Evolutionary conservation across 164 flowering plant genomes (phyloP), one percentile per base, ranked within the genome.

Genomic region (Kalanchoe fedtschenkoi): DNA sequence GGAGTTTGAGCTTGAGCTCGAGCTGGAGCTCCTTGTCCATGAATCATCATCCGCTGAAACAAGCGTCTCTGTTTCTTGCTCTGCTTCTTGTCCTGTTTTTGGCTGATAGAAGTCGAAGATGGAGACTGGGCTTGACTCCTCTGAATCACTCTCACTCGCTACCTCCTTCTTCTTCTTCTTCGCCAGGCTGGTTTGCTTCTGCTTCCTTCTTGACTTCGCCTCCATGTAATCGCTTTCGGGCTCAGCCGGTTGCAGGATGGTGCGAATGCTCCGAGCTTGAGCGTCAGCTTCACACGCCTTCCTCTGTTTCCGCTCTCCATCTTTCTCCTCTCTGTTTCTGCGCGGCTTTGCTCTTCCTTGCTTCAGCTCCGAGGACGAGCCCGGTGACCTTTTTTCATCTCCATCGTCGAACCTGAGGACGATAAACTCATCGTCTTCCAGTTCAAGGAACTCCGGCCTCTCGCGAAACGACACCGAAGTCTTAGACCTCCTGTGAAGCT

Each of bases 101-200:
- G 71, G 80, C 44, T 79, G 74, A 39, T 65, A 60, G 26, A 65
- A 71, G 69, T 88, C 85, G 62, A 90, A 83, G 76, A 87, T 85
- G 24, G 97, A 90, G 60, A 84, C 84, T 0, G 97, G 97, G 73
- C 95, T 90, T 0, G 78, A 80, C 65, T 86, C 84, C 46, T 89
- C 83, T 0, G 85, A 82, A 56, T 72, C 72, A 62, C 72, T 73
- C n/a, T n/a, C n/a, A 34, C 78, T 78, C 1, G n/a, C n/a, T n/a
- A n/a, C n/a, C n/a, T 62, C 29, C 65, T 74, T 83, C 6, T 37
- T 57, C 11, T 56, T 59, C 62, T 64, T 55, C 15, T 2, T 43
- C 3, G 32, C 62, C 44, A 61, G 33, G 17, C 53, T 33, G 9
- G 5, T 72, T 56, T 62, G 67, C 41, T 65, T 72, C 60, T n/a